Conservation (phyloP, 73 alveolate genomes). For the Paramecium primaurelia region DNA sequence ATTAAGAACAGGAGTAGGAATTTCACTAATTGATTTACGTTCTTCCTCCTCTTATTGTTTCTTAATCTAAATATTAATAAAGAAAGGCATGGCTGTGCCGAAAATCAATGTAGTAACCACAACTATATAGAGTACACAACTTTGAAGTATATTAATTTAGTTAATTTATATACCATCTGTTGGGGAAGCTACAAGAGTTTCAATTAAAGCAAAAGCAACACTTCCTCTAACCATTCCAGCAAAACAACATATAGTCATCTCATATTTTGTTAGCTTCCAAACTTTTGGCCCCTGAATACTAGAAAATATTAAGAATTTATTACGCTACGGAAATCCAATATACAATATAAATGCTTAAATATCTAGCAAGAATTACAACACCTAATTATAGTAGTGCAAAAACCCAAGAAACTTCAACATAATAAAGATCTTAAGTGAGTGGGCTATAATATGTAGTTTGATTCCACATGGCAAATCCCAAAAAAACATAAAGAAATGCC, state of each 20-base stretch:
- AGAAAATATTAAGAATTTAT: neutral
- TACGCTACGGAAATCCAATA: constrained; percentile 52
- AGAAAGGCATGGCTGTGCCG: constrained; percentile 60
- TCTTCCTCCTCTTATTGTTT: constrained; percentile 35
- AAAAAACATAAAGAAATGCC: constrained; percentile 53
- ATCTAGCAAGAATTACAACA: constrained; percentile 45
- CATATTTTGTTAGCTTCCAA: constrained; percentile 10
- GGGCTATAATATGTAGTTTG: constrained; percentile 41
- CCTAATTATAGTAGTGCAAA: constrained; percentile 27
- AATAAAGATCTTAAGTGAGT: neutral
- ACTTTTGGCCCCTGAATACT: constrained; percentile 25
- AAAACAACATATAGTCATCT: constrained; percentile 23
- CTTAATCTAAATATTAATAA: constrained; percentile 24
- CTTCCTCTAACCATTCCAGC: constrained; percentile 53
- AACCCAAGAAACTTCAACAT: constrained; percentile 55
- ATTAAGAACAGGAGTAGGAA: neutral
- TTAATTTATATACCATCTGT: constrained; percentile 9
- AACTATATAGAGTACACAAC: constrained; percentile 50
- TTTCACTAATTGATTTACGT: neutral
- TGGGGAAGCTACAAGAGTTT: constrained; percentile 40
- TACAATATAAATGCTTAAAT: constrained; percentile 47
- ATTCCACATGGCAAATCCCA: constrained; percentile 59
- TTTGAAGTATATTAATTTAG: constrained; percentile 40
- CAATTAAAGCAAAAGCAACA: constrained; percentile 36
- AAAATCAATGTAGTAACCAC: constrained; percentile 35